Evolutionary conservation across 805 yeast genomes (phyloP).

Genomic region (Ogataea pilisensis): DNA sequence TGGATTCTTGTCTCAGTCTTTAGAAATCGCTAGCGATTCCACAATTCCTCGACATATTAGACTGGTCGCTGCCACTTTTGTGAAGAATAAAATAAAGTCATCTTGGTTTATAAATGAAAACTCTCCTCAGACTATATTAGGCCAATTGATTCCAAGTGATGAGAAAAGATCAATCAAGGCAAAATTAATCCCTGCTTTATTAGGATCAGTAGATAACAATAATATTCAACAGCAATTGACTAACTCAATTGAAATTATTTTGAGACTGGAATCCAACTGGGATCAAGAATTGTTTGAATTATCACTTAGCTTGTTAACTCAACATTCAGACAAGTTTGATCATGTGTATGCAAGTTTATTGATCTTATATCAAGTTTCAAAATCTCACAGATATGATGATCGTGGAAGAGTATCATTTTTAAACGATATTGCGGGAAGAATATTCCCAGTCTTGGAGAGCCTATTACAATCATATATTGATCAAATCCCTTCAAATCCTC

Average conservation of each 20-base stretch:
- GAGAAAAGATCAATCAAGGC: slow-evolving; percentile 67
- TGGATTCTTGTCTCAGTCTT: slow-evolving; percentile 41
- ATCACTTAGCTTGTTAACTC: slow-evolving; percentile 42
- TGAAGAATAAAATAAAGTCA: slow-evolving; percentile 67
- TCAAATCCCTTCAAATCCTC: slow-evolving; percentile 24
- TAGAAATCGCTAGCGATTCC: slow-evolving; percentile 39
- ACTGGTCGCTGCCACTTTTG: slow-evolving; percentile 74
- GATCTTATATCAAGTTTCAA: slow-evolving; percentile 64
- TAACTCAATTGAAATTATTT: slow-evolving; percentile 51
- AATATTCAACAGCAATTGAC: slow-evolving; percentile 53
- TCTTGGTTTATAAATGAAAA: slow-evolving; percentile 50
- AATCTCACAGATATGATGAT: slow-evolving; percentile 70
- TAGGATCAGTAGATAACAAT: slow-evolving; percentile 36
- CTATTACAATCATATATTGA: slow-evolving; percentile 49
- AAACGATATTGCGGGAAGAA: slow-evolving; percentile 49
- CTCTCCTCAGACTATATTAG: slow-evolving; percentile 17
- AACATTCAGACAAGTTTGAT: slow-evolving; percentile 36
- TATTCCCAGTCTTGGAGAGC: slow-evolving; percentile 60
- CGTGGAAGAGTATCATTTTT: slow-evolving; percentile 43
- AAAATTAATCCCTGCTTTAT: slow-evolving; percentile 56
- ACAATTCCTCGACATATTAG: slow-evolving; percentile 45
- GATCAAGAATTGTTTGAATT: slow-evolving; percentile 43
- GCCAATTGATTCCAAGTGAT: slow-evolving; percentile 32
- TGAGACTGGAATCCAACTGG: slow-evolving; percentile 49
- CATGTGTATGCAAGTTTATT: slow-evolving; percentile 61